Percentiles rank a stretch among this genome's conserved stretches.
phyloP scores from a whole-genome alignment of 2,329 filamentous ascomycete genomes.

The Pochonia chlamydosporia region DNA sequence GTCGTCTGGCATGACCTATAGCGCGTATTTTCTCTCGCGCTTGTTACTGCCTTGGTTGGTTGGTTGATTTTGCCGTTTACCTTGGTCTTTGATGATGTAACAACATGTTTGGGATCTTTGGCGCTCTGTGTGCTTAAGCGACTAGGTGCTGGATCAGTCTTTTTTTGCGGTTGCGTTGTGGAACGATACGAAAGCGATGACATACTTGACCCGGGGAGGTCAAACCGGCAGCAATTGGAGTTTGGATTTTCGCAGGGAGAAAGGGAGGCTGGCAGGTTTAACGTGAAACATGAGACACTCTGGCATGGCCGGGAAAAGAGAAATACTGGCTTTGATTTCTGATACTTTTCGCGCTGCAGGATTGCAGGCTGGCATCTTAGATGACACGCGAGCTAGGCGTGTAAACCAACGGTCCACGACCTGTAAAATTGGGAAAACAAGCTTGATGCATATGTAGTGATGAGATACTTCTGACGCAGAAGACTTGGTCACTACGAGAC shows the following conservation, averaged over 20 bases:
- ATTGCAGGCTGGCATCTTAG: background rate
- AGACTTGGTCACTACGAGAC: background rate
- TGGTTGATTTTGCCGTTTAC: background rate
- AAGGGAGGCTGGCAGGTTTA: conserved; percentile 9
- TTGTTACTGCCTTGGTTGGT: no score
- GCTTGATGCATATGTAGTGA: background rate
- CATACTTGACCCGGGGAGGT: background rate
- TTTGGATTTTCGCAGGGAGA: conserved; percentile 16
- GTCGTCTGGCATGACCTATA: background rate
- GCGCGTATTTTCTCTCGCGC: background rate
- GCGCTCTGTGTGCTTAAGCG: conserved; percentile 7
- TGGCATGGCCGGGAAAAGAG: conserved; percentile 2
- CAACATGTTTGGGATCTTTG: conserved; percentile 15
- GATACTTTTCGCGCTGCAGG: background rate
- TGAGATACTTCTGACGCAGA: background rate
- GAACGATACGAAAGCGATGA: conserved; percentile 1
- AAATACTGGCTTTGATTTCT: conserved; percentile 1
- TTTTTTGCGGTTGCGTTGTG: background rate
- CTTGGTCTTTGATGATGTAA: conserved; percentile 22
- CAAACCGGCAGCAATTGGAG: conserved; percentile 11
- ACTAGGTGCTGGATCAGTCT: conserved; percentile 3
- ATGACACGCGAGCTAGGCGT: background rate
- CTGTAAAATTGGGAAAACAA: background rate
- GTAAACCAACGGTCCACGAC: background rate
- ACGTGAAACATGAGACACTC: conserved; percentile 13